Evolutionary conservation across 2,329 filamentous ascomycete genomes (phyloP).

Genomic region (Botryosphaeria agaves): DNA sequence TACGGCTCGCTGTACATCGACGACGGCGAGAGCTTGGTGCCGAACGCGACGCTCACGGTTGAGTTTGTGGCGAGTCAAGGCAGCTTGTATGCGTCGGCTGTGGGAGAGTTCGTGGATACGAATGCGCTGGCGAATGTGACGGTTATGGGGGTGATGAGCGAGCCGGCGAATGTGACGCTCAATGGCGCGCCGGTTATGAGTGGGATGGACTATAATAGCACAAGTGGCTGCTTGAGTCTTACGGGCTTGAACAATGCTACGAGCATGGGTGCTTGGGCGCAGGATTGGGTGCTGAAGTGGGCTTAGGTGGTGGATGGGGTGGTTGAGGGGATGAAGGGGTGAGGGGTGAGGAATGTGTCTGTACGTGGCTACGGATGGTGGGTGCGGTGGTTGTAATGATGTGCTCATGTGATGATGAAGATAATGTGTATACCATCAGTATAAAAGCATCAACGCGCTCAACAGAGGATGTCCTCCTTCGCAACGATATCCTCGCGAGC

Average conservation of each 20-base stretch:
- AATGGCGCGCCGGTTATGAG: conserved; percentile 29
- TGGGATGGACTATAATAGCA: conserved; percentile 31
- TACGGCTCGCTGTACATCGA: conserved; percentile 52
- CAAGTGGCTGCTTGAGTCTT: conserved; percentile 32
- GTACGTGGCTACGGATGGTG: too few species aligned
- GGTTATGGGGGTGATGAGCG: conserved; percentile 35
- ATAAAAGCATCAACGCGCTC: too few species aligned
- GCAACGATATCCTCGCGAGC: too few species aligned
- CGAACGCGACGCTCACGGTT: conserved; percentile 37
- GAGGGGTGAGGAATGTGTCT: too few species aligned
- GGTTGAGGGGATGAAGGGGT: too few species aligned
- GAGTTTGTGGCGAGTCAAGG: conserved; percentile 27
- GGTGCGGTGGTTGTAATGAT: too few species aligned
- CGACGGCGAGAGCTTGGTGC: conserved; percentile 51
- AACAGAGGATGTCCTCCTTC: too few species aligned
- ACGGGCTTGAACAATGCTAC: conserved; percentile 32
- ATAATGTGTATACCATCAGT: too few species aligned
- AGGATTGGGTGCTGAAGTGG: conserved; percentile 41
- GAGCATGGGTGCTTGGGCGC: conserved; percentile 34
- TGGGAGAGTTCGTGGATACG: conserved; percentile 36
- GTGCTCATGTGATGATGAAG: too few species aligned
- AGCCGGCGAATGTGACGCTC: conserved; percentile 29
- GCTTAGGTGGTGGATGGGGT: conserved; percentile 4
- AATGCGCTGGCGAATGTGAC: conserved; percentile 46
- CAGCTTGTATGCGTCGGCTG: conserved; percentile 29